phyloP scores from a whole-genome alignment of 352 stramenopile species.

The Globisporangium solare region DNA sequence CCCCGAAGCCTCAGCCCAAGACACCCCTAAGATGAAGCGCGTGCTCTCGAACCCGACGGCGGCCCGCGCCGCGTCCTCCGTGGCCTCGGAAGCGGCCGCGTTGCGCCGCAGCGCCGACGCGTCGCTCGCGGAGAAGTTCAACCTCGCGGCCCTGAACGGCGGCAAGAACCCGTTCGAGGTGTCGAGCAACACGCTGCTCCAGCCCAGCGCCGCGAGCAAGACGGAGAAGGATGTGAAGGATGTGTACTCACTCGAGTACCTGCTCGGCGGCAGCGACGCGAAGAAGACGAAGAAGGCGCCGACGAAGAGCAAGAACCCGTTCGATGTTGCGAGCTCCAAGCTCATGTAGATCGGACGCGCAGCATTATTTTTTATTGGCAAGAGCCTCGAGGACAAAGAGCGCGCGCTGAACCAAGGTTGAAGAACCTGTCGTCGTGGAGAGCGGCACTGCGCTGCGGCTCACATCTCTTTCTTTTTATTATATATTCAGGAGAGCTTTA shows the following conservation, averaged over 20 bases:
- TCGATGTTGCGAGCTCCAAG: slow-evolving; percentile 61
- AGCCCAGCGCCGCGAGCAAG: slow-evolving; percentile 16
- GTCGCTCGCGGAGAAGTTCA: slow-evolving; percentile 56
- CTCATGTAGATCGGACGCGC: slow-evolving; percentile 36
- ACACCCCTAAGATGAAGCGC: slow-evolving; percentile 9
- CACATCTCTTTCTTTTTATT: no score
- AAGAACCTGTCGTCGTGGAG: no score
- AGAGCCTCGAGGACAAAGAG: neutral
- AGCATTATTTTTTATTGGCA: slow-evolving; percentile 9
- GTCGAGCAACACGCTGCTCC: slow-evolving; percentile 48
- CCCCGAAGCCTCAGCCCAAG: no score
- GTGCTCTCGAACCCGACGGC: slow-evolving; percentile 8
- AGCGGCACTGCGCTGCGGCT: neutral
- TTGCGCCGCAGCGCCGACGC: slow-evolving; percentile 11
- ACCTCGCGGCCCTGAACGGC: slow-evolving; percentile 52
- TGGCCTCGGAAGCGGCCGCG: slow-evolving; percentile 6
- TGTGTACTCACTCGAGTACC: slow-evolving; percentile 67
- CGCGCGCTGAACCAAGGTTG: no score
- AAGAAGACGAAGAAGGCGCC: slow-evolving; percentile 14
- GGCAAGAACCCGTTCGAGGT: slow-evolving; percentile 71
- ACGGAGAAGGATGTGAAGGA: slow-evolving; percentile 37
- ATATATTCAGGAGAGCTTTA: no score
- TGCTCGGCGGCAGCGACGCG: slow-evolving; percentile 29
- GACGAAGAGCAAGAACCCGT: slow-evolving; percentile 40
- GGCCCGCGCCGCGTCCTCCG: slow-evolving; percentile 6